These are phyloP conservation scores for Paramecium pentaurelia DNA, from an alignment of 73 alveolate species.

Conservation along the genomic window DNA sequence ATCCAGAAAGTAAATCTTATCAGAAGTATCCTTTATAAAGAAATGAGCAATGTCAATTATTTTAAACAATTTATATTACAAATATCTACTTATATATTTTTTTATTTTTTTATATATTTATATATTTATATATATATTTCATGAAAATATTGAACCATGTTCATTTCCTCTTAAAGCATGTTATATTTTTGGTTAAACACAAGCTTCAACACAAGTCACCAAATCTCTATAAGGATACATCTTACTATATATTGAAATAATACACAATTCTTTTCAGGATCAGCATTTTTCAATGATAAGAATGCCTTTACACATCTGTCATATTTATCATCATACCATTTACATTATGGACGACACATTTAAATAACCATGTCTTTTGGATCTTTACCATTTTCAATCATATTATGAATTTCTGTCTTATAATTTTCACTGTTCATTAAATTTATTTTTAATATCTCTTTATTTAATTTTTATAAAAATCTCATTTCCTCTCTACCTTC, in stretches of 20 bases:
- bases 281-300: background rate
- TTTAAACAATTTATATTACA: background rate
- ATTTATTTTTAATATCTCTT: background rate
- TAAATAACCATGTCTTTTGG: conserved; percentile 9
- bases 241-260: background rate
- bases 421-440: background rate
- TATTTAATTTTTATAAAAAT: no score
- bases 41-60: background rate
- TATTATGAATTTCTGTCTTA: background rate
- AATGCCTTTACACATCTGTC: conserved; percentile 19
- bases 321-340: conserved; percentile 25
- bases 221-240: conserved; percentile 50
- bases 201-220: conserved; percentile 39
- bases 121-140: background rate
- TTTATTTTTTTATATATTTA: no score
- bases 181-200: conserved; percentile 19
- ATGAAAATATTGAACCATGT: background rate
- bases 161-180: conserved; percentile 16
- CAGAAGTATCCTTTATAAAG: background rate
- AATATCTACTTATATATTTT: background rate
- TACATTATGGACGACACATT: conserved; percentile 24
- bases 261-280: conserved; percentile 42
- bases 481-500: no score
- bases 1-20: background rate
- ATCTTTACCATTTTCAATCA: conserved; percentile 7